Conservation (phyloP, 441 rosid genomes). For the Metrosideros polymorpha region DNA sequence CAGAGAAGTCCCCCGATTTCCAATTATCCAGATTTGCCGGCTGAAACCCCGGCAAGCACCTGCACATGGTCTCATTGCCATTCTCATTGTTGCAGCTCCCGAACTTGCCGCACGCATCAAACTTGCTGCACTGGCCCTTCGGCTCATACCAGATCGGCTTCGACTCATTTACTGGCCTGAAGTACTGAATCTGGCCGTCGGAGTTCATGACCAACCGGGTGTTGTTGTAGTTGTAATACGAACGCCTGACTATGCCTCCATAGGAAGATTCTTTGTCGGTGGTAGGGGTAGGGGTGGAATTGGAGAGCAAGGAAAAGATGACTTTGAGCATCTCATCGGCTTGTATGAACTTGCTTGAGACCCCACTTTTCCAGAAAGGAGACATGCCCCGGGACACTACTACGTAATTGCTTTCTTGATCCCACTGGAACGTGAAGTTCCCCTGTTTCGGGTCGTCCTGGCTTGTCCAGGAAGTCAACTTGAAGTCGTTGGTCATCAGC, state of each 20-base stretch:
- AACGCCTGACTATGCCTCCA: no score
- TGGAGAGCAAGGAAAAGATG: neutral
- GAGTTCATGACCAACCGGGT: neutral
- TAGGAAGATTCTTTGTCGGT: no score
- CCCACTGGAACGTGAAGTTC: neutral
- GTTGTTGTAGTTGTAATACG: no score
- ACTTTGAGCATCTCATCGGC: fast-evolving
- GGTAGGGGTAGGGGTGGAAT: no score
- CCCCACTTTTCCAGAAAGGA: neutral
- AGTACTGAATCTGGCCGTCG: neutral
- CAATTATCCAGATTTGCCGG: no score
- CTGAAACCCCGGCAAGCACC: neutral
- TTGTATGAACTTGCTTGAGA: neutral
- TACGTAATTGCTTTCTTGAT: fast-evolving
- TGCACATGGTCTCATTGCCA: neutral
- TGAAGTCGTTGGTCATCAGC: neutral
- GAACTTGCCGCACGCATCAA: neutral
- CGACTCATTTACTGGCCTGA: fast-evolving
- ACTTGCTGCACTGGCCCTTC: fast-evolving
- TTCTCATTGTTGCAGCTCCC: neutral
- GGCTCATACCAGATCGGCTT: neutral
- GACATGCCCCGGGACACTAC: fast-evolving
- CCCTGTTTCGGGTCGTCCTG: neutral
- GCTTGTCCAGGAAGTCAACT: neutral
- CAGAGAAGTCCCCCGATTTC: no score